Evolutionary conservation across 345 rosid genomes (phyloP).

Genomic region (Kernera saxatilis): DNA sequence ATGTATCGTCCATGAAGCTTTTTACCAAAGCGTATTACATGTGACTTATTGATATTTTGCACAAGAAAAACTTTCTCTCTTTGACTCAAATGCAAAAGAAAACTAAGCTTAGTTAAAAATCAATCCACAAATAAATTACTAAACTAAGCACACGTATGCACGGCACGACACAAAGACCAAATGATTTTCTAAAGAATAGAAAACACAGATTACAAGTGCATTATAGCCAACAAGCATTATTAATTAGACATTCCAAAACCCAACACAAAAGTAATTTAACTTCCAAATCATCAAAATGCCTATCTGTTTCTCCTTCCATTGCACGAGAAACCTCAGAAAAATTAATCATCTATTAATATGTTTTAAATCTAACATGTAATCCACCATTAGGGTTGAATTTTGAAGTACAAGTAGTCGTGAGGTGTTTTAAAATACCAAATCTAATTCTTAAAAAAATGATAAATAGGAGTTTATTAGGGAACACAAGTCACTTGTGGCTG

Average conservation of each 20-base stretch:
- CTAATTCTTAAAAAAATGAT: background rate
- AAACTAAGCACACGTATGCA: slow-evolving; percentile 8
- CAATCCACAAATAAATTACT: background rate
- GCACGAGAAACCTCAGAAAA: background rate
- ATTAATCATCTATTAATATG: background rate
- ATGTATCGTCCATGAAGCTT: background rate
- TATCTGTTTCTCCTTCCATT: slow-evolving; percentile 9
- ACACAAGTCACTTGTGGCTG: slow-evolving; percentile 22
- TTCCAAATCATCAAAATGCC: background rate
- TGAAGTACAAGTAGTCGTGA: background rate
- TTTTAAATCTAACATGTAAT: background rate
- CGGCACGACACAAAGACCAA: slow-evolving; percentile 1
- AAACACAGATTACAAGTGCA: background rate
- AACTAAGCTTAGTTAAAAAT: background rate
- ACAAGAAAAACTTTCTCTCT: background rate
- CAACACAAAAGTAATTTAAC: background rate
- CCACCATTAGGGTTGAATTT: background rate
- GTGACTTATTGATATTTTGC: background rate
- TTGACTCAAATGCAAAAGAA: background rate
- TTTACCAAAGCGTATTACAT: background rate
- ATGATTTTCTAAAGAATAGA: background rate
- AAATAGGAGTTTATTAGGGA: slow-evolving; percentile 1
- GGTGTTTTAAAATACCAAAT: background rate
- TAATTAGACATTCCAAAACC: background rate
- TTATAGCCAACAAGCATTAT: background rate